phyloP scores from a whole-genome alignment of 2,329 filamentous ascomycete species.

The Verticillium zaregamsianum region DNA sequence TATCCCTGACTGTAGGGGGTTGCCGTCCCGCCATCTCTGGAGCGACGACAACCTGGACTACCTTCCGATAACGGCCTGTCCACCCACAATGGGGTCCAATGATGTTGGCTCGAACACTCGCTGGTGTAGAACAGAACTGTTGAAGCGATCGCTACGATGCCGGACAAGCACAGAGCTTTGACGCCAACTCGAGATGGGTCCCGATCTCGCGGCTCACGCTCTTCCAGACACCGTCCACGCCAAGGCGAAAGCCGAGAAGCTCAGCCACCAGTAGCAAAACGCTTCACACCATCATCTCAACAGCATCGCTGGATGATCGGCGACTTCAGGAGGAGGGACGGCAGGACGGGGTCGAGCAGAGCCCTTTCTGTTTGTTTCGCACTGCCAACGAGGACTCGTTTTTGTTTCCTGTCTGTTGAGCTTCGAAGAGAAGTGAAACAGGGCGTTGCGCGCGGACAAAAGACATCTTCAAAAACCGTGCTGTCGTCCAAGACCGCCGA shows the following conservation, averaged over 20 bases:
- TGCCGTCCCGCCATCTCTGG: conserved; percentile 47
- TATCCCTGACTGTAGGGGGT: conserved; percentile 46
- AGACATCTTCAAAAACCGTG: conserved; percentile 92
- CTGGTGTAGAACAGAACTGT: not conserved
- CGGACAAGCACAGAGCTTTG: conserved; percentile 92
- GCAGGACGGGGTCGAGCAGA: conserved; percentile 18
- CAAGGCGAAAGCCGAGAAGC: not conserved
- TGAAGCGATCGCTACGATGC: conserved; percentile 20
- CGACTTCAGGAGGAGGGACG: conserved; percentile 13
- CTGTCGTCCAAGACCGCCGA: conserved; percentile 45
- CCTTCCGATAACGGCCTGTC: conserved; percentile 28
- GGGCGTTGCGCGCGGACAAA: conserved; percentile 82
- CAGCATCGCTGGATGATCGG: conserved; percentile 21
- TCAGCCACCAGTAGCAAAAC: not conserved
- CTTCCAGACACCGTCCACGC: not conserved
- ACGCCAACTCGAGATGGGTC: conserved; percentile 92
- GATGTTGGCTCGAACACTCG: not conserved
- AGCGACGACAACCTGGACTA: conserved; percentile 45
- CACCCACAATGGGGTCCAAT: conserved; percentile 19
- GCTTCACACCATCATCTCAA: conserved; percentile 16
- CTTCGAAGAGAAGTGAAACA: conserved; percentile 39
- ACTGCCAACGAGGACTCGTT: conserved; percentile 87
- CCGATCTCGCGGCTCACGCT: conserved; percentile 37
- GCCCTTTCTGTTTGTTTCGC: conserved; percentile 75
- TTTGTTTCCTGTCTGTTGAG: conserved; percentile 78